A percentile compares a stretch with the other conserved stretches of the same genome.
Conservation (phyloP, 2,329 filamentous ascomycete species). For the Elsinoe batatas region DNA sequence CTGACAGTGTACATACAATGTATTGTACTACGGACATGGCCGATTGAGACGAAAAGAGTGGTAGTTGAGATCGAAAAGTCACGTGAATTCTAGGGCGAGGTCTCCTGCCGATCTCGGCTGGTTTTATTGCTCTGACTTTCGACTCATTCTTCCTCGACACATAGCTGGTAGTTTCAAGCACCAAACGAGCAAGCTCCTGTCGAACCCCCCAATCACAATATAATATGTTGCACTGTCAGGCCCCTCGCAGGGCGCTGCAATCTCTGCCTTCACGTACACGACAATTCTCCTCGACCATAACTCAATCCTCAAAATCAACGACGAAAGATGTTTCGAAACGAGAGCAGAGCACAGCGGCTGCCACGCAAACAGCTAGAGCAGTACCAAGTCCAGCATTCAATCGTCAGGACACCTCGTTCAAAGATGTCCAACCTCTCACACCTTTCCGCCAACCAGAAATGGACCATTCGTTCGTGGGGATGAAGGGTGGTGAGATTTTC, state of each 20-base stretch:
- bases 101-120: too few species aligned
- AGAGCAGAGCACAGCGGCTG: constrained; percentile 34
- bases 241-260: constrained; percentile 29
- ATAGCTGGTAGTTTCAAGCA: too few species aligned
- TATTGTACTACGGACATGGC: too few species aligned
- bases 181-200: too few species aligned
- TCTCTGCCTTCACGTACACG: constrained; percentile 30
- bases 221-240: constrained; percentile 26
- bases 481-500: constrained; percentile 92
- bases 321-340: constrained; percentile 28
- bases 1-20: too few species aligned
- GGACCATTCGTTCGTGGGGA: constrained; percentile 69
- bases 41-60: too few species aligned
- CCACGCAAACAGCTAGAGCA: constrained; percentile 30
- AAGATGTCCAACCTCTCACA: constrained; percentile 37
- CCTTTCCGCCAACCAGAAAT: constrained; percentile 40
- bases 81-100: too few species aligned
- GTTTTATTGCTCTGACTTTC: too few species aligned
- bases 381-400: constrained; percentile 42
- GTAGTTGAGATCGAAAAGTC: too few species aligned
- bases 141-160: too few species aligned
- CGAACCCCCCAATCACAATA: constrained; percentile 16
- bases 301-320: constrained; percentile 10
- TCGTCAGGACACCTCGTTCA: constrained; percentile 32
- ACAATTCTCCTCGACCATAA: constrained; percentile 31